Evolutionary conservation across 805 yeast species (phyloP), one percentile per base, ranked within the genome.

Genomic region (Ogataea ganodermae): DNA sequence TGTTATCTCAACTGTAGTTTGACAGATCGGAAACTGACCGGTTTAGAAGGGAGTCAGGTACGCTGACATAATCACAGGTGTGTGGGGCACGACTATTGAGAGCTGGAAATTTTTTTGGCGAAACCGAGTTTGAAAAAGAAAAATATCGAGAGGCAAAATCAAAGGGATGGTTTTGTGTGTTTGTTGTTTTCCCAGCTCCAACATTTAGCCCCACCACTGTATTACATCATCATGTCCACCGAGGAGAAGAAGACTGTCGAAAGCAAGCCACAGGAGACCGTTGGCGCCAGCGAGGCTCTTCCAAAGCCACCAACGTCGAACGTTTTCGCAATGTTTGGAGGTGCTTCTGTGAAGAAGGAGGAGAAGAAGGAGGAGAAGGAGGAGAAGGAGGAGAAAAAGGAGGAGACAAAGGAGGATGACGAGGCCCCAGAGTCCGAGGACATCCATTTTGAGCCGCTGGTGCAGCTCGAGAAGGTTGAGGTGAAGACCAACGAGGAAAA

Each of bases 271-370:
- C 56, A 55, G 45, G 42, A n/a, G 37, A 22, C 35, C n/a, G 58
- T 55, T 38, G 46, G 53, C 33, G 63, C 62, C 52, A 57, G 60
- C 35, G 68, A 61, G 45, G 43, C 66, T 21, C 45, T 71, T 28
- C 79, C 80, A 53, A 66, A 74, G 53, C 88, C 88, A 35, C 95
- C 95, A 57, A 78, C 89, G 23, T 68, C 95, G 46, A 84, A 85
- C 66, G 96, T 90, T 18, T 91, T 92, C 65, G 83, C 96, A 64
- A 87, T 91, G 96, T 92, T 92, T 69, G 97, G 97, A 50, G 97
- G 96, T 56, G 84, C 84, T 68, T 84, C 86, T 66, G 82, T 82
- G 58, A 81, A 81, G 75, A 66, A 67, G 48, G 55, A 59, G 39
- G 68, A 66, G 35, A 68, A 68, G 44, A 38, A 24, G 17, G 55